A percentile compares a stretch with the other conserved stretches of the same genome.
Evolutionary conservation across 345 rosid species (phyloP).

Genomic region (Euphorbia peplus): DNA sequence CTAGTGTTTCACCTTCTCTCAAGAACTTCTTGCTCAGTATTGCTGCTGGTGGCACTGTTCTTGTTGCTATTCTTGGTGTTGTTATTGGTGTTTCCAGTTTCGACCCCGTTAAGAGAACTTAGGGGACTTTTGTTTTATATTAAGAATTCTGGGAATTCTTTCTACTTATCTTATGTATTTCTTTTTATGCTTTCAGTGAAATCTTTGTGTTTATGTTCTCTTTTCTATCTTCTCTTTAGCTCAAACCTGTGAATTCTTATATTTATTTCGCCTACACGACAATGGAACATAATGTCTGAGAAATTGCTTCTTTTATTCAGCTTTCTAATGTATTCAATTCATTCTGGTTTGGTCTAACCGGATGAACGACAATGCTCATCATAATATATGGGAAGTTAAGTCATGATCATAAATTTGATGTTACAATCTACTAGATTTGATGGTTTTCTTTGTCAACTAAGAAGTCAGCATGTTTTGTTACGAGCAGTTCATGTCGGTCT

Average conservation of each 20-base stretch:
- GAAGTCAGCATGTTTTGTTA: too few species aligned
- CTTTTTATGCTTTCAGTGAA: constrained; percentile 3
- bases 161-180: constrained; percentile 4
- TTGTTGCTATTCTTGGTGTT: constrained; percentile 53
- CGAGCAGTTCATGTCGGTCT: too few species aligned
- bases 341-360: too few species aligned
- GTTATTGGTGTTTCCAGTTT: constrained; percentile 77
- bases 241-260: constrained; percentile 20
- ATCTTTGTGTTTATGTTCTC: background rate
- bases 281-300: background rate
- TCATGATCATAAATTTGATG: too few species aligned
- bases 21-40: constrained; percentile 93
- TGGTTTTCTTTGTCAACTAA: too few species aligned
- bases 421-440: too few species aligned
- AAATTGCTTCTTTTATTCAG: background rate
- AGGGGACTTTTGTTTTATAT: background rate
- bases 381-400: too few species aligned
- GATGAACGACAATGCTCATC: too few species aligned
- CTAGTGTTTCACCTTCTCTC: constrained; percentile 71
- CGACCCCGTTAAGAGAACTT: constrained; percentile 74
- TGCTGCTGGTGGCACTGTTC: constrained; percentile 69
- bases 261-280: background rate
- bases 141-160: constrained; percentile 13
- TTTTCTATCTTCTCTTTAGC: constrained; percentile 7
- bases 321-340: too few species aligned